Base-by-base conservation (phyloP, 164 flowering plant species). In the Magnolia kwangsiensis region DNA sequence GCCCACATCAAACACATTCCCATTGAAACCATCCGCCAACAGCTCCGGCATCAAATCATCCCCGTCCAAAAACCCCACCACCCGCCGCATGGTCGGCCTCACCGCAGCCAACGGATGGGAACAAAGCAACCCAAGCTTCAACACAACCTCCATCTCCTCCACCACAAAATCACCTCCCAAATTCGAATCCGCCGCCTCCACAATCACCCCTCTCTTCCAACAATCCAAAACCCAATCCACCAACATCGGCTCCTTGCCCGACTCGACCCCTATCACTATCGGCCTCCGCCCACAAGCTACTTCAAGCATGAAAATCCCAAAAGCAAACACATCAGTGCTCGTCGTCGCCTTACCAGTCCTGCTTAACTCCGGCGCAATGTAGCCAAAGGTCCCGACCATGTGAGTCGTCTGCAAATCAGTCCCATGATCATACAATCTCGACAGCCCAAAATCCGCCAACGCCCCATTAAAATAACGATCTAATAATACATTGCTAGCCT, bases 371-470 rank as follows among this genome's bases (percentile, higher is more conserved):
- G 81, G 81, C 6, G 81, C 74, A 1, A 76, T 31, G 31, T 80
- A 80, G 16, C 82, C 82, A 1, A 76, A 3, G 0, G 82, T 80
- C 29, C 82, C 82, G 1, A 63, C 75, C 11, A 80, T 65, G 8
- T 70, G 79, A 18, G 82, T 76, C 9, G 77, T 80, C 20, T 50
- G 77, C 10, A 75, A 74, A 71, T 69, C 65, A 0, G 74, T 27
- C 24, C 81, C 83, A 23, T 69, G 83, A 61, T 76, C 79, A 50
- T 59, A 75, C 19, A 78, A 63, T 14, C 74, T 75, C 2, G 83
- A 74, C 0, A 81, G 76, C 7, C 83, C 83, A 23, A 81, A 80
- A 51, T 80, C 82, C 4, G 79, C 82, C 21, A 80, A 67, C 59
- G 65, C 66, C 0, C 75, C 81, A 37, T 75, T 72, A 0, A 79